A percentile compares a stretch with the other conserved stretches of the same genome.
These are phyloP conservation scores for Russula brevipes DNA, from an alignment of 768 basidiomycete species.

Conservation along the genomic window DNA sequence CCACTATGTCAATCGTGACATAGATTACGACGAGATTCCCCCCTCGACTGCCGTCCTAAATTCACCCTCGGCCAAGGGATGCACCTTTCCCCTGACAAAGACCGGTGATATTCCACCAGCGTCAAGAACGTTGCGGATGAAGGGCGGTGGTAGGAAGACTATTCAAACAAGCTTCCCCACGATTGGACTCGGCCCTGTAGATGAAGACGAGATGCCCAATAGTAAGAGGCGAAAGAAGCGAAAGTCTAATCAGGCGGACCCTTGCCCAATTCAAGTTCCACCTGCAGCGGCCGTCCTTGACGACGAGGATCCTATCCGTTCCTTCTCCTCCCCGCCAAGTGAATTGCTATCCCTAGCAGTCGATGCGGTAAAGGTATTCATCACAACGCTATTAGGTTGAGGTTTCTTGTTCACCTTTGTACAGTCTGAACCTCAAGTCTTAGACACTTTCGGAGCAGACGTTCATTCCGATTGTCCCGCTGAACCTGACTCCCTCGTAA, in stretches of 20 bases:
- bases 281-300: not conserved
- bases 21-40: slow-evolving; percentile 25
- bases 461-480: not conserved
- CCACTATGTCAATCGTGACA: not conserved
- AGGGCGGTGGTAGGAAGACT: not conserved
- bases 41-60: not conserved
- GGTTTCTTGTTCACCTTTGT: not conserved
- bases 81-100: not conserved
- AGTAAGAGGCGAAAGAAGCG: not conserved
- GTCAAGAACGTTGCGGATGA: slow-evolving; percentile 1
- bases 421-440: not conserved
- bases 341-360: not conserved
- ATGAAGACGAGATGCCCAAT: not conserved
- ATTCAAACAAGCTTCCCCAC: not conserved
- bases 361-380: not conserved
- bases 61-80: slow-evolving; percentile 1
- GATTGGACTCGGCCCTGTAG: not conserved
- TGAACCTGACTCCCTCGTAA: not conserved
- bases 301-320: slow-evolving; percentile 19
- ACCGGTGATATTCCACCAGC: not conserved
- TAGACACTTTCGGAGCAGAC: not conserved
- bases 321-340: slow-evolving; percentile 16
- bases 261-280: slow-evolving; percentile 1
- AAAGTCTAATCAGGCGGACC: not conserved
- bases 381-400: not conserved